These are phyloP conservation scores for Pachysandra terminalis DNA, from an alignment of 164 flowering plant species.

Conservation along the genomic window DNA sequence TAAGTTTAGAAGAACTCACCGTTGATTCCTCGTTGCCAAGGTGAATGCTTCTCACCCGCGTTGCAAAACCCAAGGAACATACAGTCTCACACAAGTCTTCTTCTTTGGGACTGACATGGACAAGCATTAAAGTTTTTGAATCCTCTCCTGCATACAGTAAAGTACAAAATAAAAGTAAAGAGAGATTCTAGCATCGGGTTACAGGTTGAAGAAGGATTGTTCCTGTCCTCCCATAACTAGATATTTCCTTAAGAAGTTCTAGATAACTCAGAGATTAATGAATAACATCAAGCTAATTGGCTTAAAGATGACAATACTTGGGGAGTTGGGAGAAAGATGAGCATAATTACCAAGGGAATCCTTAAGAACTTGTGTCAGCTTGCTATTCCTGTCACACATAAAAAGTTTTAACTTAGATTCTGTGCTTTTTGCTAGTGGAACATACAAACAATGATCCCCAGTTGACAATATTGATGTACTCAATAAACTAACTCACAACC, in stretches of 20 bases:
- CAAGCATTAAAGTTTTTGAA: conserved; percentile 68
- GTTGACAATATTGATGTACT: background rate
- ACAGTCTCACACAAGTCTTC: conserved; percentile 64
- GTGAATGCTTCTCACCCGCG: conserved; percentile 50
- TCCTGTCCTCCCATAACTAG: background rate
- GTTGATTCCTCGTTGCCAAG: conserved; percentile 33
- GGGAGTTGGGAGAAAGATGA: conserved; percentile 1
- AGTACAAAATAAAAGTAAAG: background rate
- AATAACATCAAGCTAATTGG: background rate
- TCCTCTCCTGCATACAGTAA: conserved; percentile 44
- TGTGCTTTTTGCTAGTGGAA: background rate
- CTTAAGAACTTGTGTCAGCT: conserved; percentile 66
- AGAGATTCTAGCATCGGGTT: background rate
- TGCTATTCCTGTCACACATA: conserved; percentile 63
- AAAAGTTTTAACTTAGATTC: conserved; percentile 1
- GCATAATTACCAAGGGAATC: conserved; percentile 58
- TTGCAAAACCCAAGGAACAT: conserved; percentile 63
- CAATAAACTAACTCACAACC: too few species aligned
- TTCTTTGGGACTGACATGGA: conserved; percentile 69
- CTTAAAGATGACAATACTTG: background rate
- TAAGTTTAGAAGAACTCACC: conserved; percentile 35
- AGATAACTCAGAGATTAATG: background rate
- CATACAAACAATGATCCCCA: background rate
- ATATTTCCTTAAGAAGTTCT: background rate
- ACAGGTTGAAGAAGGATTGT: background rate